Conservation (phyloP, 345 rosid genomes). For the Geranium rotundifolium region DNA sequence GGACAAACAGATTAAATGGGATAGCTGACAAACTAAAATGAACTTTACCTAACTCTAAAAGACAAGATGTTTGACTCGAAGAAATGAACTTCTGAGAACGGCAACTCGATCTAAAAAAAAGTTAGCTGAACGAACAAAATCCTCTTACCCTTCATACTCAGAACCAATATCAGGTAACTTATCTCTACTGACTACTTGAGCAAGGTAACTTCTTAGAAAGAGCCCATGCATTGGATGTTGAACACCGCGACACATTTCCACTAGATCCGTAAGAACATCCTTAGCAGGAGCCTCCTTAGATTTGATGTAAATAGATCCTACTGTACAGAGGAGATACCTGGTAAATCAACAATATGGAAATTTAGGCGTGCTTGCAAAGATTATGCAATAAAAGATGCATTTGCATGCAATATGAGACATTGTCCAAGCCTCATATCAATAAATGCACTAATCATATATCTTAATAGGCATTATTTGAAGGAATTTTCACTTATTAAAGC, state of each 20-base stretch:
- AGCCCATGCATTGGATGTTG: constrained; percentile 89
- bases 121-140: neutral
- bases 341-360: constrained; percentile 7
- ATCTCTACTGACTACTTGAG: constrained; percentile 83
- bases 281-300: constrained; percentile 77
- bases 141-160: constrained; percentile 62
- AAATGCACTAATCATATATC: no score
- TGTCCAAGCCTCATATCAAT: no score
- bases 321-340: constrained; percentile 87
- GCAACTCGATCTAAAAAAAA: no score
- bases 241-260: constrained; percentile 92
- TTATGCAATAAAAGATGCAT: no score
- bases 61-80: neutral
- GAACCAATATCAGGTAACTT: constrained; percentile 78
- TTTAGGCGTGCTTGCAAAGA: neutral
- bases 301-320: constrained; percentile 80
- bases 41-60: no score
- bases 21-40: no score
- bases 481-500: no score
- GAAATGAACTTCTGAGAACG: neutral
- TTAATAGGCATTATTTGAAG: no score
- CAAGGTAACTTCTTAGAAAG: constrained; percentile 82
- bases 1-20: no score
- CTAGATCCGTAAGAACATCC: constrained; percentile 77
- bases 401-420: no score